Conservation (phyloP, 371 early-diverging fungal species). For the Nematocida sp. region DNA sequence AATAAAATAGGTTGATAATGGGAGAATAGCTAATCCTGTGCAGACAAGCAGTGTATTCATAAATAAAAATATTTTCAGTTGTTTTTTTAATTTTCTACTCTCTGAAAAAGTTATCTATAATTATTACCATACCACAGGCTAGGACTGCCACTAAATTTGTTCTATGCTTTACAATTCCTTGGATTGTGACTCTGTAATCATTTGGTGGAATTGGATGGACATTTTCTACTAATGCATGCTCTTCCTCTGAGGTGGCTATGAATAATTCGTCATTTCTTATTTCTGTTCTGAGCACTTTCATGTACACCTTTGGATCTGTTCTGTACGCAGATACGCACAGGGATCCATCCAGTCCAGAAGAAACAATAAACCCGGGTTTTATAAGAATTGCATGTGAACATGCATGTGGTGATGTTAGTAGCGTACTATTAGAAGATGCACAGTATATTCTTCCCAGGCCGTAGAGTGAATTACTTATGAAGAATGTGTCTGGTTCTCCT, state of each 20-base stretch:
- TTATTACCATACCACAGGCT: slow-evolving; percentile 44
- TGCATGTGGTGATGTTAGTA: slow-evolving; percentile 53
- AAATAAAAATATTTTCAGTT: slow-evolving; percentile 37
- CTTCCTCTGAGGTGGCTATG: slow-evolving; percentile 51
- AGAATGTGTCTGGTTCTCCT: slow-evolving; percentile 24
- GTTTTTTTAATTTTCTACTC: not conserved
- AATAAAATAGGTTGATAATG: slow-evolving; percentile 12
- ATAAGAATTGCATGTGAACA: slow-evolving; percentile 43
- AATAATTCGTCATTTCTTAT: slow-evolving; percentile 40
- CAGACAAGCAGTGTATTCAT: slow-evolving; percentile 37
- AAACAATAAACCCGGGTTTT: slow-evolving; percentile 36
- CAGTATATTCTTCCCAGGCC: slow-evolving; percentile 44
- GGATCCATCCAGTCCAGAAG: slow-evolving; percentile 55
- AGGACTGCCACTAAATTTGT: slow-evolving; percentile 36
- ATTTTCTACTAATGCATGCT: slow-evolving; percentile 46
- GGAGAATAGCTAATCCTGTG: slow-evolving; percentile 25
- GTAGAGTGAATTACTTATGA: slow-evolving; percentile 58
- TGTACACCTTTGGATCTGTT: slow-evolving; percentile 55
- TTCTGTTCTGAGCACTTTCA: slow-evolving; percentile 52
- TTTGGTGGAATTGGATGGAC: slow-evolving; percentile 8
- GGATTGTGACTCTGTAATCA: slow-evolving; percentile 30
- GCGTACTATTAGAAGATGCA: not conserved
- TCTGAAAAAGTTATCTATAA: slow-evolving; percentile 40
- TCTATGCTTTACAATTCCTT: slow-evolving; percentile 33
- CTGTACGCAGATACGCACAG: slow-evolving; percentile 52